These are phyloP conservation scores for Sequoia sempervirens DNA, from an alignment of 75 land plant species.

Conservation along the genomic window DNA sequence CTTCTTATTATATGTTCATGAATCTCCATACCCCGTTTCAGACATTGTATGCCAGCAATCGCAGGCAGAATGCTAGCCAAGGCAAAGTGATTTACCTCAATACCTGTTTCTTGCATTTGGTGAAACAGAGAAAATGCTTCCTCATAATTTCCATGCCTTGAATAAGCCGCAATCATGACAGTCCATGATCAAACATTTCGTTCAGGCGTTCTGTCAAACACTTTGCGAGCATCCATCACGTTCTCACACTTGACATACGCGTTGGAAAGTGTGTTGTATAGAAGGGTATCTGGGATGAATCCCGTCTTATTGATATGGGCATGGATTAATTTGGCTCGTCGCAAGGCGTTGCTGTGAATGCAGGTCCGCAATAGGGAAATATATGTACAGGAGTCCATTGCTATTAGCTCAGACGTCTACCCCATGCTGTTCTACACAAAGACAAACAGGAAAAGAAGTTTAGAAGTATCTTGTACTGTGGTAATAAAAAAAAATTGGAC, in stretches of 20 bases:
- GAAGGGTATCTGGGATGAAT: background rate
- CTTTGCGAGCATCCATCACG: background rate
- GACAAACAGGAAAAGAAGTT: no score
- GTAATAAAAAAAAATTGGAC: no score
- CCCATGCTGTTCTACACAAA: no score
- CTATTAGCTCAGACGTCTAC: no score
- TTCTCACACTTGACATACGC: conserved; percentile 11
- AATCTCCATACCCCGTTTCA: background rate
- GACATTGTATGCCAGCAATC: background rate
- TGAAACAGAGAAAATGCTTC: background rate
- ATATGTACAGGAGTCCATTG: background rate
- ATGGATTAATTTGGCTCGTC: background rate
- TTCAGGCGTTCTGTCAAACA: background rate
- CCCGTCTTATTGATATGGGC: background rate
- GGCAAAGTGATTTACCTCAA: background rate
- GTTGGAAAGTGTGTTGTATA: conserved; percentile 1
- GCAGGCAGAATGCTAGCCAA: background rate
- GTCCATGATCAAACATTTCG: background rate
- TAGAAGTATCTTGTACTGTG: no score
- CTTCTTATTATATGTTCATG: background rate
- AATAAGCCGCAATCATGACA: conserved; percentile 5
- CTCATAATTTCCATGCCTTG: background rate
- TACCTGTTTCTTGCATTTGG: background rate
- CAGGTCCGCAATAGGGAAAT: background rate
- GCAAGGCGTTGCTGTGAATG: background rate